Base-by-base conservation (phyloP, 129 eudicot species). In the Lactuca sativa region DNA sequence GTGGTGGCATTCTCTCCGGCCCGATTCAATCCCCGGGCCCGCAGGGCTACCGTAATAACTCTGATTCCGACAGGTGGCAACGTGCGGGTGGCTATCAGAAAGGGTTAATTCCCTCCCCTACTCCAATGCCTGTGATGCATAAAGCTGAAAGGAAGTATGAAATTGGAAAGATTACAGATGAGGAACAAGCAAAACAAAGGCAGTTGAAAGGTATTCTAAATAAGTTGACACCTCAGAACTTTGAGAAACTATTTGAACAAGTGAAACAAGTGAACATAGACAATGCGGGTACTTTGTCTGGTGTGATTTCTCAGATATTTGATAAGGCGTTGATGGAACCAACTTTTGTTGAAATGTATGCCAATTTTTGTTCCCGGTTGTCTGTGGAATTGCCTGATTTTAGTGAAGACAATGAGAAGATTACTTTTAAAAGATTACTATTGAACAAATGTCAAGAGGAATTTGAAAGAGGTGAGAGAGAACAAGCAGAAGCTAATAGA, bases 291-390 rank as follows among this genome's bases (percentile, higher is more conserved):
- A 91, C 97, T 7, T 74, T 91, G 4, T 66, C 78, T 9, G 95
- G 88, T 15, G 95, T 87, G 62, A 85, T 91, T 18, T 80, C 71
- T 7, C 97, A 91, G 76, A 91, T 91, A 73, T 91, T 87, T 51
- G 95, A 91, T 71, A 91, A 91, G 71, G 95, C 97, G 56, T 67
- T 93, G 16, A 93, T 80, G 98, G 96, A 93, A 56, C 98, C 98
- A 1, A 93, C 98, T 15, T 93, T 89, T 56, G 91, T 95, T 63
- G 92, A 93, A 69, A 93, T 93, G 98, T 93, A 93, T 76, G 98
- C 98, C 48, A 57, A 83, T 73, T 93, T 93, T 69, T 93, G 98
- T 37, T 67, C 74, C 33, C 86, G 75, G 59, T 92, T 93, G 33
- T 84, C 98, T 8, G 82, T 82, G 0, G 98, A 79, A 37, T 80